Evolutionary conservation across 805 yeast genomes (phyloP).

Genomic region (Monosporozyma siamensis): DNA sequence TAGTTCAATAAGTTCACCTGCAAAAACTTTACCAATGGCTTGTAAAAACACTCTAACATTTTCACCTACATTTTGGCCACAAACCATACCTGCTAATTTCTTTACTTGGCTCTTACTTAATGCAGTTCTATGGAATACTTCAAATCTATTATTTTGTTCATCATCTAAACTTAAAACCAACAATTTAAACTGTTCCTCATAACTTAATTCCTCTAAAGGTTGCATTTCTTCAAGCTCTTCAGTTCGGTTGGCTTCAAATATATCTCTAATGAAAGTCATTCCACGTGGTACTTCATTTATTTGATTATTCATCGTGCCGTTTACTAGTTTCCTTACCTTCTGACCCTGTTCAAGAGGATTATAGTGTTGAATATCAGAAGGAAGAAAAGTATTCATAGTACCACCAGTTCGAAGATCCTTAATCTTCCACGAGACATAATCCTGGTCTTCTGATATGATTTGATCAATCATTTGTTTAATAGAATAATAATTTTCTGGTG

Average conservation of each 20-base stretch:
- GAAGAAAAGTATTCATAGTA: slow-evolving; percentile 19
- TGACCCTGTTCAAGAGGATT: neutral
- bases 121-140: slow-evolving; percentile 73
- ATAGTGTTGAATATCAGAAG: slow-evolving; percentile 1
- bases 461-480: slow-evolving; percentile 28
- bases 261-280: slow-evolving; percentile 21
- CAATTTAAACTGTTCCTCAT: slow-evolving; percentile 51
- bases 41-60: slow-evolving; percentile 74
- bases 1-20: slow-evolving; percentile 82
- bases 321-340: too few species aligned
- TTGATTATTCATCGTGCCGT: too few species aligned
- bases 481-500: slow-evolving; percentile 22
- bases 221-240: slow-evolving; percentile 5
- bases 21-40: slow-evolving; percentile 78
- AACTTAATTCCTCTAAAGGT: slow-evolving; percentile 30
- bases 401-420: slow-evolving; percentile 28
- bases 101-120: slow-evolving; percentile 66
- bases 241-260: slow-evolving; percentile 12
- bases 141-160: slow-evolving; percentile 82
- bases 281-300: slow-evolving; percentile 22
- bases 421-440: slow-evolving; percentile 27
- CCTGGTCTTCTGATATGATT: slow-evolving; percentile 28
- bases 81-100: slow-evolving; percentile 65
- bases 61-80: slow-evolving; percentile 72
- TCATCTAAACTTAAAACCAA: slow-evolving; percentile 64